A percentile compares a stretch with the other conserved stretches of the same genome.
Evolutionary conservation across 768 basidiomycete species (phyloP).

Genomic region (Naganishia randhawae): DNA sequence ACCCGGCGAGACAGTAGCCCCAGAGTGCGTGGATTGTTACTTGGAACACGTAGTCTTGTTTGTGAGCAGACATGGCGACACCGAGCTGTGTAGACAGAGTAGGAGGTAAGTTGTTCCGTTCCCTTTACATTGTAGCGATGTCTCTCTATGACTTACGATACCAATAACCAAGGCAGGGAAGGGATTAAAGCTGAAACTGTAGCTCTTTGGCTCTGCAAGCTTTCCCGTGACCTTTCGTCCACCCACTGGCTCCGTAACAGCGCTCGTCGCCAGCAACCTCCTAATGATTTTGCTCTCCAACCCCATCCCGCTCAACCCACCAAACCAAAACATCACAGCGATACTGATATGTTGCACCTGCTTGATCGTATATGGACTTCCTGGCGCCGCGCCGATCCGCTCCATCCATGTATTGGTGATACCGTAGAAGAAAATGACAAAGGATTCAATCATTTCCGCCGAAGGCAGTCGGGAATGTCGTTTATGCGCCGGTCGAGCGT

Average conservation of each 20-base stretch:
- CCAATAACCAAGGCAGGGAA: conserved; percentile 90
- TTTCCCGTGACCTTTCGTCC: conserved; percentile 33
- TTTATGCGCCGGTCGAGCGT: conserved; percentile 50
- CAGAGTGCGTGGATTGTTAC: conserved; percentile 87
- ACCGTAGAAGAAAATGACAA: conserved; percentile 76
- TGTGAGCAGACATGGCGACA: conserved; percentile 86
- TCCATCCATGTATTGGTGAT: conserved; percentile 96
- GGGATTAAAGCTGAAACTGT: conserved; percentile 77
- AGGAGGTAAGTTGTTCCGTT: background rate
- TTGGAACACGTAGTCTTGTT: conserved; percentile 87
- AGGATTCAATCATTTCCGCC: conserved; percentile 52
- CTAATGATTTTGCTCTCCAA: conserved; percentile 75
- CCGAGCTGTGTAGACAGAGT: conserved; percentile 58
- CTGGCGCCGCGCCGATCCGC: conserved; percentile 74
- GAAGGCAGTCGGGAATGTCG: conserved; percentile 37
- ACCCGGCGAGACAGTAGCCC: conserved; percentile 79
- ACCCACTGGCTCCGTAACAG: conserved; percentile 51
- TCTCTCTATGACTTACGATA: conserved; percentile 54
- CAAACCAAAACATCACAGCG: conserved; percentile 82
- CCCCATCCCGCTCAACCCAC: conserved; percentile 80
- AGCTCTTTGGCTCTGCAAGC: conserved; percentile 67
- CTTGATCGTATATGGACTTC: conserved; percentile 82
- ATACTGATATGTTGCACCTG: conserved; percentile 92
- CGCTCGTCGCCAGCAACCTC: conserved; percentile 66
- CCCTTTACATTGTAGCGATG: background rate